Base-by-base conservation (phyloP, 1,284 basidiomycete genomes). In the Sporisorium iseilematis-ciliati region DNA sequence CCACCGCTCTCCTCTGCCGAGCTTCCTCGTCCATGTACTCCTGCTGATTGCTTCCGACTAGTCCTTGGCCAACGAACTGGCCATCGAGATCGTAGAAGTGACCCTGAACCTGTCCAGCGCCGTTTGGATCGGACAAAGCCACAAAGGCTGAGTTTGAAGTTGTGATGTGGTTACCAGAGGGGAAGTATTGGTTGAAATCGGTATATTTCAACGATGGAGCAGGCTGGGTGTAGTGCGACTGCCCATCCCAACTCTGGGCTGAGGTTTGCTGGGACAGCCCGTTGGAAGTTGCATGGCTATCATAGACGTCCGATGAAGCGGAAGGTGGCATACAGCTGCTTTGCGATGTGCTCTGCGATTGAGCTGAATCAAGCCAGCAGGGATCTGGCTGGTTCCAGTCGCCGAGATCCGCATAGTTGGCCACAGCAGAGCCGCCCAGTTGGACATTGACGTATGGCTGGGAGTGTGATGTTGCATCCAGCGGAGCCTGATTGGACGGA, bases 361-460 rank as follows among this genome's bases (percentile, higher is more conserved):
- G 51, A n/a, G 55, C 43, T 16, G 31, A 23, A 6, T 42, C 45
- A 16, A 54, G 23, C 54, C 46, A 63, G 26, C 31, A 57, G 20
- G 58, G 50, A 5, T 71, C 62, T 18, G 62, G 68, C 21, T 25
- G 57, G 6, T 18, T 50, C 68, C 68, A 71, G 25, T 65, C 62
- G 11, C 48, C 38, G 4, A 71, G 62, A 16, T 23, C 43, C 4
- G 41, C 23, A 10, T 61, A 57, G 1, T 35, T 29, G 7, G 40
- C 38, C 2, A 55, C 57, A n/a, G 35, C 23, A 18, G 60, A 25
- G 3, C 31, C 16, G 11, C 25, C 31, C 51, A 63, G 55, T 25
- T 35, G 23, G 14, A 63, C 25, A 38, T 64, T 56, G 18, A 58
- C 29, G 29, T 29, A 50, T 2, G 54, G 33, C 10, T n/a, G 59